Conservation (phyloP, 805 yeast species). For the Monosporozyma aquatica region DNA sequence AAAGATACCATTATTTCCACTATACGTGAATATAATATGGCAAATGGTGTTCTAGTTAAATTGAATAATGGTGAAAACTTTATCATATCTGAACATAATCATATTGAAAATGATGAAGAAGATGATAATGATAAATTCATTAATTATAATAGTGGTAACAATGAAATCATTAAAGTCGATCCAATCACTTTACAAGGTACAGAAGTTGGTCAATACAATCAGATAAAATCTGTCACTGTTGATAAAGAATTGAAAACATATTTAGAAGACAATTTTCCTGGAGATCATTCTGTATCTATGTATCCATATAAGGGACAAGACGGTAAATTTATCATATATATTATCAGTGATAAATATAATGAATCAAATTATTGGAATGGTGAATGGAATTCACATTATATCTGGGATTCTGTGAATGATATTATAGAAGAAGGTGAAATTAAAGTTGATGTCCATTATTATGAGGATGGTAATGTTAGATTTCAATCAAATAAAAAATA, state of each 20-base stretch:
- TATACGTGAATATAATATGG: slow-evolving; percentile 35
- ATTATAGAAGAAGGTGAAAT: slow-evolving; percentile 43
- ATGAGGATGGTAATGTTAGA: slow-evolving; percentile 91
- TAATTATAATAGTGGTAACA: slow-evolving; percentile 39
- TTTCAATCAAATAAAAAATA: slow-evolving; percentile 41
- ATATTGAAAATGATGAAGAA: slow-evolving; percentile 35
- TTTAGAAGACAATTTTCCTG: slow-evolving; percentile 59
- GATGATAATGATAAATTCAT: slow-evolving; percentile 42
- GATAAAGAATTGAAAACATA: slow-evolving; percentile 34
- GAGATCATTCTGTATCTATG: slow-evolving; percentile 39
- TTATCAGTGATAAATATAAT: slow-evolving; percentile 65
- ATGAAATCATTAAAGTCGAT: slow-evolving; percentile 48
- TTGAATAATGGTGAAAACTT: slow-evolving; percentile 28
- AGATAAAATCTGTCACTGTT: not conserved
- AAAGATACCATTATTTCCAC: slow-evolving; percentile 30
- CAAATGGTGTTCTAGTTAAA: slow-evolving; percentile 27
- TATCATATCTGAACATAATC: slow-evolving; percentile 43
- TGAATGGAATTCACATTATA: slow-evolving; percentile 68
- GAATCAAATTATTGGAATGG: slow-evolving; percentile 83
- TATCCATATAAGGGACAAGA: slow-evolving; percentile 28
- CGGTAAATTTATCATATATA: slow-evolving; percentile 36
- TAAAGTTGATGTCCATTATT: slow-evolving; percentile 75
- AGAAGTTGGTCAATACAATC: slow-evolving; percentile 34
- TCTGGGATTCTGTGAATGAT: slow-evolving; percentile 29
- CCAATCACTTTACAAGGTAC: slow-evolving; percentile 40